phyloP scores from a whole-genome alignment of 805 yeast genomes.

The Myxozyma melibiosi region DNA sequence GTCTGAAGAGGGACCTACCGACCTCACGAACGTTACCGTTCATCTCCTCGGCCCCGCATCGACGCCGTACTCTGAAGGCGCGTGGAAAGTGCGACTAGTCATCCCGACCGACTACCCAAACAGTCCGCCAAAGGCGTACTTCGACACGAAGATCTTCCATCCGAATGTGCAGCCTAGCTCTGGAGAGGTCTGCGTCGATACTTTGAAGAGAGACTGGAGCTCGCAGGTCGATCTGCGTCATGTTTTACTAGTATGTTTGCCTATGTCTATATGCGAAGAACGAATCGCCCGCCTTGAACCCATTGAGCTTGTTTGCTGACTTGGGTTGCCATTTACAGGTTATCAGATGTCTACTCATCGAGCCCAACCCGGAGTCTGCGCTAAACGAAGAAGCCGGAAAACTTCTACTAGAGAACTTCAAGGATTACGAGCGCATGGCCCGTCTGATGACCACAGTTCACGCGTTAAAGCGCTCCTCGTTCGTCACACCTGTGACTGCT shows the following conservation, averaged over 20 bases:
- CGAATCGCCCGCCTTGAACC: no score
- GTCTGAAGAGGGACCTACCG: conserved; percentile 26
- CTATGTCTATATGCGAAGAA: neutral
- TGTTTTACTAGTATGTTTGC: conserved; percentile 33
- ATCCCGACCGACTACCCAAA: conserved; percentile 48
- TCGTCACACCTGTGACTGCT: neutral
- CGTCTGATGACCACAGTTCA: conserved; percentile 40
- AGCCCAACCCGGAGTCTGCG: conserved; percentile 42
- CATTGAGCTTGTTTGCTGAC: neutral
- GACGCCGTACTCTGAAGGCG: conserved; percentile 50
- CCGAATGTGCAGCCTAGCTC: conserved; percentile 40
- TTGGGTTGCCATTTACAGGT: no score
- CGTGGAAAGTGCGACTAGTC: conserved; percentile 49
- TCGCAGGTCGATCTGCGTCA: conserved; percentile 36
- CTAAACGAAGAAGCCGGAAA: conserved; percentile 42
- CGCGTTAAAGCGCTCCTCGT: conserved; percentile 32
- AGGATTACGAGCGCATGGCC: conserved; percentile 37
- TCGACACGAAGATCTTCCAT: conserved; percentile 40
- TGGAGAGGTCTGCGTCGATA: conserved; percentile 42
- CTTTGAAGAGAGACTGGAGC: conserved; percentile 41
- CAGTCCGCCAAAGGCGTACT: conserved; percentile 50
- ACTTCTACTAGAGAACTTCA: conserved; percentile 38
- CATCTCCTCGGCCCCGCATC: conserved; percentile 46
- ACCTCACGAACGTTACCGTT: conserved; percentile 21
- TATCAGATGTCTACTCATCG: conserved; percentile 39